Evolutionary conservation across 805 yeast genomes (phyloP).

Genomic region (Zygosaccharomyces gambellarensis): DNA sequence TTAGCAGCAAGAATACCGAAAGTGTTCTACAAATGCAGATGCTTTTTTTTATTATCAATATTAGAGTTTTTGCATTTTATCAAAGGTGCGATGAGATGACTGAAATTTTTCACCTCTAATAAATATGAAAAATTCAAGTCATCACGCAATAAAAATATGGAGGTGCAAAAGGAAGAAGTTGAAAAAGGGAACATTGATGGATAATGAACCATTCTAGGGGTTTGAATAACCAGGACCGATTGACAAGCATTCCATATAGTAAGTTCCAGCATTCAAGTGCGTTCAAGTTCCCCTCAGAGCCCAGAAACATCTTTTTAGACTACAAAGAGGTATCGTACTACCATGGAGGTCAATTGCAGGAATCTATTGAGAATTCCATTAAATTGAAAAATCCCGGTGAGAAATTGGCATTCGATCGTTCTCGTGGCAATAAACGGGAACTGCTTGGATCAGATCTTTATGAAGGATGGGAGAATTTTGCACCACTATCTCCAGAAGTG

Average conservation of each 20-base stretch:
- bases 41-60: not conserved
- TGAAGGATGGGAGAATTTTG: conserved; percentile 17
- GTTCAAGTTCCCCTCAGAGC: conserved; percentile 7
- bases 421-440: conserved; percentile 10
- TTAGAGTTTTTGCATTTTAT: not conserved
- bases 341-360: conserved; percentile 9
- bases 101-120: conserved; percentile 1
- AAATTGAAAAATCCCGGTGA: conserved; percentile 7
- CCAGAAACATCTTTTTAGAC: conserved; percentile 15
- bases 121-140: not conserved
- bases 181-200: not conserved
- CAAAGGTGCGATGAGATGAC: not conserved
- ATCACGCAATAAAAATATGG: not conserved
- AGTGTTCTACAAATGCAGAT: not conserved
- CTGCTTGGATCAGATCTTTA: conserved; percentile 26
- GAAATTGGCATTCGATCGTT: not conserved
- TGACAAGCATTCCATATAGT: conserved; percentile 1
- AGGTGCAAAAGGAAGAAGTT: not conserved
- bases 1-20: not conserved
- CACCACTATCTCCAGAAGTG: conserved; percentile 18
- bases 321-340: conserved; percentile 21
- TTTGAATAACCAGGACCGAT: not conserved
- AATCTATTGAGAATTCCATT: conserved; percentile 14
- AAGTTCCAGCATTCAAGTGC: conserved; percentile 10
- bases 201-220: not conserved